Base-by-base conservation (phyloP, 345 rosid genomes). In the Citrus inodora region DNA sequence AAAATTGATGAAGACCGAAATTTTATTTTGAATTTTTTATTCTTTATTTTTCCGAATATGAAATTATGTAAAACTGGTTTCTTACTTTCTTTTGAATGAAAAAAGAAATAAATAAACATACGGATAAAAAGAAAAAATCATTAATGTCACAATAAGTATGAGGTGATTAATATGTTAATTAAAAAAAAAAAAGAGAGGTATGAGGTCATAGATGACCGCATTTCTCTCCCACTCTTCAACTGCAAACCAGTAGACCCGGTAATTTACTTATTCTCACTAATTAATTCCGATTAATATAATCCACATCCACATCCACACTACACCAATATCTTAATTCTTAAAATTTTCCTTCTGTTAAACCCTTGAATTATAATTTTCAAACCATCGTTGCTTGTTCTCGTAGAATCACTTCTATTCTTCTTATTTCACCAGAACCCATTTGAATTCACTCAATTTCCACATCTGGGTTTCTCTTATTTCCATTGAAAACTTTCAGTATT, bases 391-490 rank as follows among this genome's bases (percentile, higher is more conserved):
- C 38, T 25, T 65, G 67, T 25, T 40, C 33, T 33, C 14, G 30
- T 25, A 10, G 53, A 67, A 35, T 60, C 21, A 21, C 11, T 22
- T 71, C 37, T 48, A 64, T 58, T 11, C n/a, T 81, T 61, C 48
- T n/a, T 79, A 17, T 73, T 76, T 30, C 42, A 10, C 19, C 35
- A 48, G 16, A 56, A 77, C 73, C 78, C 80, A 17, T 78, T 60
- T 53, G 42, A 32, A 37, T 66, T 67, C 67, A 14, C 30, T 11
- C 56, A 9, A 73, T 68, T 59, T 72, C 32, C 62, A 38, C 76
- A 68, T 59, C 80, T 59, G 84, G 86, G 84, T 68, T 11, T 63
- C 64, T 70, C 48, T 73, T 56, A 24, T 65, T 33, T 71, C 66
- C 40, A 27, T 76, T 30, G 69, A 78, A 48, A 61, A 61, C 7